Conservation (phyloP, 352 stramenopile species). For the Phytophthora hybrid region DNA sequence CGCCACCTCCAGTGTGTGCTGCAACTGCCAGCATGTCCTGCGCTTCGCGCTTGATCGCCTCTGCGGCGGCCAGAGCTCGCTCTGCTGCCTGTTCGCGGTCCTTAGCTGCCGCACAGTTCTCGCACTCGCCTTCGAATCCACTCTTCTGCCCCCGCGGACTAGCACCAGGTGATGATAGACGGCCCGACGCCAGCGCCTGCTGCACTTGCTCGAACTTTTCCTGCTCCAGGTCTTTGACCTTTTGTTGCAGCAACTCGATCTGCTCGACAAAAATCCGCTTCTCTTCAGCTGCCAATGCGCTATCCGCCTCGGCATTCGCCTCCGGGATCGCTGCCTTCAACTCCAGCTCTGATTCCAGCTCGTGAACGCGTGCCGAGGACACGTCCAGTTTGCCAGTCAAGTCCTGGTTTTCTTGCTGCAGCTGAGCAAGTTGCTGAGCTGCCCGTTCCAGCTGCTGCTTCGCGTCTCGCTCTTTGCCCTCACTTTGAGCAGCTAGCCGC, state of each 20-base stretch:
- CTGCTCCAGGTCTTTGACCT: slow-evolving; percentile 62
- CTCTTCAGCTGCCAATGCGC: slow-evolving; percentile 54
- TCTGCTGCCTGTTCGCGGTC: slow-evolving; percentile 57
- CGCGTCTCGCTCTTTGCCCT: slow-evolving; percentile 43
- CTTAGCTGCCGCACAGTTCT: slow-evolving; percentile 30
- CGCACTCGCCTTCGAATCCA: slow-evolving; percentile 32
- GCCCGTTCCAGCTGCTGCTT: slow-evolving; percentile 50
- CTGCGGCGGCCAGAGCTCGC: slow-evolving; percentile 52
- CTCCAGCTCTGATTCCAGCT: slow-evolving; percentile 45
- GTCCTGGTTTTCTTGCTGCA: slow-evolving; percentile 39
- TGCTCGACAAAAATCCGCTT: slow-evolving; percentile 64
- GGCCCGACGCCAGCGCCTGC: slow-evolving; percentile 41
- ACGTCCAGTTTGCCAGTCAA: slow-evolving; percentile 39
- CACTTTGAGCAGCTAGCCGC: slow-evolving; percentile 33
- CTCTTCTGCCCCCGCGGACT: slow-evolving; percentile 29
- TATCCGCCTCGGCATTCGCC: slow-evolving; percentile 10
- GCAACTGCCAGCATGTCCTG: slow-evolving; percentile 54
- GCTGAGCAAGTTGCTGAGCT: slow-evolving; percentile 36
- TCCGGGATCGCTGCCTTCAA: slow-evolving; percentile 16
- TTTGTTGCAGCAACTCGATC: slow-evolving; percentile 60
- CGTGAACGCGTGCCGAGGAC: slow-evolving; percentile 36
- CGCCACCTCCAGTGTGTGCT: slow-evolving; percentile 23
- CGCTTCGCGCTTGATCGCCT: slow-evolving; percentile 69
- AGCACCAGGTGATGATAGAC: slow-evolving; percentile 32
- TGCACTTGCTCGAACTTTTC: slow-evolving; percentile 63